Evolutionary conservation across 768 basidiomycete genomes (phyloP), one percentile per base, ranked within the genome.

Genomic region (Tephrocybe sp.): DNA sequence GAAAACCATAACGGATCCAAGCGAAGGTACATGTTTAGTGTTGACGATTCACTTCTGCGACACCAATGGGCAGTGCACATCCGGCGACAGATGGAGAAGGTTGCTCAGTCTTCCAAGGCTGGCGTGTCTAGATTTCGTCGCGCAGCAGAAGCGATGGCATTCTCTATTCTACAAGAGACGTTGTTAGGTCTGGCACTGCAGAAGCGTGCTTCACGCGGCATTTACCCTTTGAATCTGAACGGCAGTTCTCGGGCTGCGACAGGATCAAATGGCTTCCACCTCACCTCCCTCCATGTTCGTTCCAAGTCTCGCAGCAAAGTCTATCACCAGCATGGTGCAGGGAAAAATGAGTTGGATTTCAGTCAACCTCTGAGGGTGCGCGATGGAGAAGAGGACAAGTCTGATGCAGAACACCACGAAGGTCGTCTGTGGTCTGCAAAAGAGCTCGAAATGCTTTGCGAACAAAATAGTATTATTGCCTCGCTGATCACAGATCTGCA

Each of bases 1-100:
- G 54, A 75, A 31, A 83, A 84, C 57, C 81, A 86, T 54, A 62
- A 73, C 25, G 82, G 83, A 24, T 51, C 71, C 46, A 89, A 87
- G 66, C 80, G 93, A 57, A 83, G 86, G 60, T 98, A 98, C 70
- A 93, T 97, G 84, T 97, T 97, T 74, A 93, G 90, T 54, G 83
- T 97, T 36, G 82, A 87, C 43, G 91, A 93, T 59, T 78, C 86
- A 1, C 73, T 88, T 31, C 77, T 88, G 15, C 82, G 85, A 16
- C 79, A 86, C 52, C 80, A 85, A 52, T 92, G 89, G 89, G 76
- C 76, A 0, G 76, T 79, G 3, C 83, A 80, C 22, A 67, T 92
- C 53, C 80, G 79, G 60, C 79, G 79, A 48, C 79, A 88, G 57
- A 83, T 87, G 43, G 86, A 86, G 42, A 72, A 70, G 21, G 71